A percentile compares a stretch with the other conserved stretches of the same genome.
Evolutionary conservation across 2,329 filamentous ascomycete genomes (phyloP).

Genomic region (Paraphaeosphaeria sporulosa): DNA sequence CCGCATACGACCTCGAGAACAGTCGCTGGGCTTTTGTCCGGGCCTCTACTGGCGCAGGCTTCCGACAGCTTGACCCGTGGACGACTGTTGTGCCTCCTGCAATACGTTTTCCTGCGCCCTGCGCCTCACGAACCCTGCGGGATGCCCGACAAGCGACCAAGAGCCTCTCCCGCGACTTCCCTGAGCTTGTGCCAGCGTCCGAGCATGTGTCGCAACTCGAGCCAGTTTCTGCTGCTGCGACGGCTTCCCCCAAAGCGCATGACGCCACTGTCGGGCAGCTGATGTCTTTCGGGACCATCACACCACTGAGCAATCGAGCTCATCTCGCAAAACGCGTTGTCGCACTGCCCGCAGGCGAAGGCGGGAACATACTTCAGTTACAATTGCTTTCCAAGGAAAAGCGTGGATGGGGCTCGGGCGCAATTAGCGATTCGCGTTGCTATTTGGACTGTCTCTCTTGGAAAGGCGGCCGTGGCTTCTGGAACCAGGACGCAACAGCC

Average conservation of each 20-base stretch:
- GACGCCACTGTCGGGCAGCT: conserved; percentile 54
- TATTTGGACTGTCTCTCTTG: conserved; percentile 59
- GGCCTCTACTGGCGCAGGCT: conserved; percentile 31
- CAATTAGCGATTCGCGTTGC: conserved; percentile 44
- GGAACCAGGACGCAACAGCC: conserved; percentile 62
- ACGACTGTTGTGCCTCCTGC: conserved; percentile 31
- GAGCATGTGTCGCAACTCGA: conserved; percentile 33
- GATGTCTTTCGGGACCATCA: conserved; percentile 65
- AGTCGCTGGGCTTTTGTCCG: conserved; percentile 60
- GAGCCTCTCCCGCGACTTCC: conserved; percentile 27
- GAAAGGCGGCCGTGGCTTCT: conserved; percentile 59
- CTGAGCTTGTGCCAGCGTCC: conserved; percentile 34
- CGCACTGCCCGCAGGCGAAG: conserved; percentile 58
- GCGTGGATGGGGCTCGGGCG: conserved; percentile 60
- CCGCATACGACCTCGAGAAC: conserved; percentile 57
- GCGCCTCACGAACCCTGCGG: conserved; percentile 13
- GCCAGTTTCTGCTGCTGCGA: conserved; percentile 37
- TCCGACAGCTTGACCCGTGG: conserved; percentile 37
- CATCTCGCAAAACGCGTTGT: conserved; percentile 40
- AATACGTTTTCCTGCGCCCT: conserved; percentile 11
- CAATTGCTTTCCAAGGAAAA: conserved; percentile 59
- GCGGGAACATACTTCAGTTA: conserved; percentile 66
- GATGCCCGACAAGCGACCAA: conserved; percentile 23
- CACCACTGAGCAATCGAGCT: conserved; percentile 48
- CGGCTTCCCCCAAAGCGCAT: conserved; percentile 40